Evolutionary conservation across 768 basidiomycete genomes (phyloP), one percentile per base, ranked within the genome.

Genomic region (Kwoniella dendrophila): DNA sequence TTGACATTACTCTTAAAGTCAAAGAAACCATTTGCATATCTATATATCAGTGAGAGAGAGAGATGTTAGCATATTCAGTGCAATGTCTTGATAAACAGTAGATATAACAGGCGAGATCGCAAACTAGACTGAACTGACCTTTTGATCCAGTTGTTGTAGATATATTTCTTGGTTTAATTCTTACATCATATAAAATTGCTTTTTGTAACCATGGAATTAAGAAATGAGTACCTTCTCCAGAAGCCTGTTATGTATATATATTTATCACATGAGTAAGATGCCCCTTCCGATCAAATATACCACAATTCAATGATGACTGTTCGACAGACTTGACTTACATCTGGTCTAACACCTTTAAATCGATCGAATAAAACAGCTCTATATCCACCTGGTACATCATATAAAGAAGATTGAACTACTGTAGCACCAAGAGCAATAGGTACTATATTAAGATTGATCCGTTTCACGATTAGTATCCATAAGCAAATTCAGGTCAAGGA

Each of bases 131-230:
- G 44, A 30, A 49, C 59, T 40, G 11, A 65, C 67, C 93, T 78
- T 98, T 98, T 10, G 94, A 97, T 33, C 96, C 96, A 24, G 96
- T 98, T 1, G 90, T 96, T 1, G 96, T 97, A n/a, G 90, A 93
- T 59, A 98, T 98, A 75, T 96, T 96, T 91, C 94, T 83, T 48
- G 95, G 95, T 80, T 98, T 98, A 74, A 92, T 97, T 60, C 96
- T 87, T 67, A 92, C 94, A 83, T 99, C 96, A 75, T 95, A 98
- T 50, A 98, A 82, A 80, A 99, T 97, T 24, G 95, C 94, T 61
- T 88, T 86, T 80, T 98, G 95, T 45, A 97, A 82, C 91, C 93
- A 92, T 33, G 96, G 96, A 68, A 99, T 82, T 61, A 98, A 83
- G 79, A 99, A 88, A 79, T 99, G 96, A 6, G 96, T 99, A 8